phyloP scores from a whole-genome alignment of 768 basidiomycete genomes.

The Panellus pusillus region DNA sequence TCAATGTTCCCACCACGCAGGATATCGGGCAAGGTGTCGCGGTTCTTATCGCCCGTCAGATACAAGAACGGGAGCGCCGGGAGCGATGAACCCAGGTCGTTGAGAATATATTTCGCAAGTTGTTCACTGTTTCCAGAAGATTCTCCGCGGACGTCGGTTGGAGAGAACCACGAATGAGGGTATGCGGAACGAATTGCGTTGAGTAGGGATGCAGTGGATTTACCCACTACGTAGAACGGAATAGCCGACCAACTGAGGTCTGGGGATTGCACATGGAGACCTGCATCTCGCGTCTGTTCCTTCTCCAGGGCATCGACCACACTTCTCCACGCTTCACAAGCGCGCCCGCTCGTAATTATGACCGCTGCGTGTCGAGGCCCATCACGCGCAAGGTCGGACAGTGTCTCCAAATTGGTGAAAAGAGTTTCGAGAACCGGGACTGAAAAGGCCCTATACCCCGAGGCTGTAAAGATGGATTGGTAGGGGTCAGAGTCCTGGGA shows the following conservation, averaged over 20 bases:
- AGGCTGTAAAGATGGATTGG: slow-evolving; percentile 45
- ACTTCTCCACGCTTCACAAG: slow-evolving; percentile 68
- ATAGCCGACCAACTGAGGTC: slow-evolving; percentile 50
- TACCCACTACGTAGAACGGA: slow-evolving; percentile 82
- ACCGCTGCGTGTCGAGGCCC: slow-evolving; percentile 57
- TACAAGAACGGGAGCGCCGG: slow-evolving; percentile 49
- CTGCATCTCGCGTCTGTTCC: neutral
- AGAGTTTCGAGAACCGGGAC: slow-evolving; percentile 73
- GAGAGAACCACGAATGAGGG: slow-evolving; percentile 26
- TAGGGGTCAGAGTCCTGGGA: slow-evolving; percentile 57
- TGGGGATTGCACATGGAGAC: slow-evolving; percentile 1
- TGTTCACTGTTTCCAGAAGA: slow-evolving; percentile 67
- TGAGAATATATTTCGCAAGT: slow-evolving; percentile 64
- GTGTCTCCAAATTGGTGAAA: slow-evolving; percentile 45
- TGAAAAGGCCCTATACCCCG: slow-evolving; percentile 56
- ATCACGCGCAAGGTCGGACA: slow-evolving; percentile 41
- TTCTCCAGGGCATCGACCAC: slow-evolving; percentile 34
- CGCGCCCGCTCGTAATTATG: slow-evolving; percentile 76
- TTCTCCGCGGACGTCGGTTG: slow-evolving; percentile 39
- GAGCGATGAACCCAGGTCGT: slow-evolving; percentile 25
- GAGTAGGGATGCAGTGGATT: slow-evolving; percentile 56
- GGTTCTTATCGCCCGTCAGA: slow-evolving; percentile 86
- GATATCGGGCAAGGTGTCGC: slow-evolving; percentile 59
- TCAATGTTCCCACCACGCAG: slow-evolving; percentile 45
- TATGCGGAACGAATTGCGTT: slow-evolving; percentile 31